Base-by-base conservation (phyloP, 139 green algal species). In the Chlorella sp. region DNA sequence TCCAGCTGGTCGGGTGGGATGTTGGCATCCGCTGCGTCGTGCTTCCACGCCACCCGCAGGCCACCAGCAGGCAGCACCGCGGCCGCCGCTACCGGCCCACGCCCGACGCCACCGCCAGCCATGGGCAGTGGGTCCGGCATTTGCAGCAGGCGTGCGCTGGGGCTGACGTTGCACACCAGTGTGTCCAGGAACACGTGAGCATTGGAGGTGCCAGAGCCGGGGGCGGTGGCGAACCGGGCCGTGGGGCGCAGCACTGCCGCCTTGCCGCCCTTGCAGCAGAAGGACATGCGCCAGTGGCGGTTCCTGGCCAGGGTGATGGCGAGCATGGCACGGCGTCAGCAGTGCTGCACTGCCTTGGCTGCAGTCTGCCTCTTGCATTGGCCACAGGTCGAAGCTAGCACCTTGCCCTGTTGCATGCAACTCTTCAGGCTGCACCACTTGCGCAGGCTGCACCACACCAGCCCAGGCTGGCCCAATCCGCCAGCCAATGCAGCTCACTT, bases 261-360 rank as follows among this genome's bases (percentile, higher is more conserved):
- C 87, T 95, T 96, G 81, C 93, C 93, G 9, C 89, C 93, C 88
- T 98, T 98, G 91, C 87, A 90, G 87, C 85, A 93, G 76, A 87
- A 92, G 0, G 87, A 30, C 87, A 94, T 87, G 70, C 95, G 88
- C 85, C 96, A 97, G 90, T 98, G 94, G 30, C 94, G 90, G 85
- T 93, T 95, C 74, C 90, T 89, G 76, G 12, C 1, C 51, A 23
- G 36, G 36, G 3, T 12, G 36, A 16, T 1, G 69, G 13, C 13
- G 51, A 60, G 9, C 9, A 9, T 51, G 44, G 44, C 44, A 9
- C 44, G 9, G 7, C 51, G 15, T 60, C 51, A 60, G 51, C 51
- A 4, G 12, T 2, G 2, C 51, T 23, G 51, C 51, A 21, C 67
- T 13, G 28, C 67, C 67, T 26, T 17, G n/a, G n/a, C n/a, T n/a